phyloP scores from a whole-genome alignment of 1,284 basidiomycete genomes.

The Ceratobasidium sp. region DNA sequence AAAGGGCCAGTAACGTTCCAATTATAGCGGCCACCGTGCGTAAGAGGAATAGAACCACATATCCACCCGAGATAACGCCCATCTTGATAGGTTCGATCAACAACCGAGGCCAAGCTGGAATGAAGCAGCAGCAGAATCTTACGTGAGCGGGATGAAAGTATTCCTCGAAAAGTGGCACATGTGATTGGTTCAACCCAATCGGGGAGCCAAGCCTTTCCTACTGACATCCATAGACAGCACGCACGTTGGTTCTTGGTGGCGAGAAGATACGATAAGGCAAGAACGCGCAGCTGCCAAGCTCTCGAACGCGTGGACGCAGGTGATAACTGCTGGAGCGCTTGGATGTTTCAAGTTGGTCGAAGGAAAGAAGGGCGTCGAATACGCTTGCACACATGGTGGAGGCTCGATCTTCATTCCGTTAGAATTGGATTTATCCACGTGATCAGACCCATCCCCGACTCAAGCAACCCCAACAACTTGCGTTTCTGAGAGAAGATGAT shows the following conservation, averaged over 20 bases:
- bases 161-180: not conserved
- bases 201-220: not conserved
- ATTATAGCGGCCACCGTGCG: too few species aligned
- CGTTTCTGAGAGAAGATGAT: constrained; percentile 5
- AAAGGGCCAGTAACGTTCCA: not conserved
- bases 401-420: not conserved
- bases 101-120: not conserved
- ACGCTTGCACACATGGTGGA: constrained; percentile 7
- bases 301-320: not conserved
- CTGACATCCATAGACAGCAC: not conserved
- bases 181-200: not conserved
- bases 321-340: not conserved
- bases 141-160: not conserved
- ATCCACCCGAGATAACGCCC: not conserved
- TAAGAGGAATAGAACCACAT: not conserved
- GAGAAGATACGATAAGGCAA: constrained; percentile 1
- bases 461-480: too few species aligned
- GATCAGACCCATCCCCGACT: not conserved
- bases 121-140: not conserved
- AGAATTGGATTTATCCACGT: not conserved
- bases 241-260: not conserved
- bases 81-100: not conserved
- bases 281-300: constrained; percentile 12
- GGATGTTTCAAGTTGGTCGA: not conserved
- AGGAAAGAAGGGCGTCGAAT: not conserved